phyloP scores from a whole-genome alignment of 1,284 basidiomycete species.

The Ceratobasidium sp. region DNA sequence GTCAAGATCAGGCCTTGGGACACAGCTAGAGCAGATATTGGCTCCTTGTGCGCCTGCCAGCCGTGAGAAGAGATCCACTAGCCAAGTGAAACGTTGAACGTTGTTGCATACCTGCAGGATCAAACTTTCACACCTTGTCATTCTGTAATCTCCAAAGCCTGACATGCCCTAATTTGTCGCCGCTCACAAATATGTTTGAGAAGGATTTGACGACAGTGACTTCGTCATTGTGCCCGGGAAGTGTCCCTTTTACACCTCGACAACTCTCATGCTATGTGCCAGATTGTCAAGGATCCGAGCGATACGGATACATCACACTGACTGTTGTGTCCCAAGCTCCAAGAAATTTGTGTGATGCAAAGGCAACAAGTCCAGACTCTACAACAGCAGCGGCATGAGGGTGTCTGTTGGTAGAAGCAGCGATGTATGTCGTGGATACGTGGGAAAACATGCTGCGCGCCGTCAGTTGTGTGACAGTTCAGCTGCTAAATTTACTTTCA shows the following conservation, averaged over 20 bases:
- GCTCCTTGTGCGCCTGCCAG: constrained; percentile 66
- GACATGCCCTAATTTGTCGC: constrained; percentile 71
- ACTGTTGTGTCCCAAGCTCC: constrained; percentile 78
- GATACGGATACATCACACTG: constrained; percentile 44
- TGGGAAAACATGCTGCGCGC: constrained; percentile 27
- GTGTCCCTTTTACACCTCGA: constrained; percentile 67
- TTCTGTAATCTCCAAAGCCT: constrained; percentile 48
- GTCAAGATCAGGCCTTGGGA: constrained; percentile 63
- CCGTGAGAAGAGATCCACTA: constrained; percentile 62
- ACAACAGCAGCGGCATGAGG: constrained; percentile 66
- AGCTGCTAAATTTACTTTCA: neutral
- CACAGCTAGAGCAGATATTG: constrained; percentile 70
- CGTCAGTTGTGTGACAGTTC: neutral
- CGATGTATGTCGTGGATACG: constrained; percentile 64
- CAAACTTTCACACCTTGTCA: constrained; percentile 23
- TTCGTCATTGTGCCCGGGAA: constrained; percentile 75
- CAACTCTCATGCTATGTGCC: constrained; percentile 55
- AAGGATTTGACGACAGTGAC: constrained; percentile 74
- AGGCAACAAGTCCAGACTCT: constrained; percentile 67
- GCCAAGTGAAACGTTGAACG: constrained; percentile 35
- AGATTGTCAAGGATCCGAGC: constrained; percentile 30
- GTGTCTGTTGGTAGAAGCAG: constrained; percentile 79
- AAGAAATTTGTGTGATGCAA: constrained; percentile 77
- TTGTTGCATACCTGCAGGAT: neutral
- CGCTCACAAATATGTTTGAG: constrained; percentile 59